Evolutionary conservation across 805 yeast species (phyloP), one percentile per base, ranked within the genome.

Genomic region (Wickerhamomyces xylosicus): DNA sequence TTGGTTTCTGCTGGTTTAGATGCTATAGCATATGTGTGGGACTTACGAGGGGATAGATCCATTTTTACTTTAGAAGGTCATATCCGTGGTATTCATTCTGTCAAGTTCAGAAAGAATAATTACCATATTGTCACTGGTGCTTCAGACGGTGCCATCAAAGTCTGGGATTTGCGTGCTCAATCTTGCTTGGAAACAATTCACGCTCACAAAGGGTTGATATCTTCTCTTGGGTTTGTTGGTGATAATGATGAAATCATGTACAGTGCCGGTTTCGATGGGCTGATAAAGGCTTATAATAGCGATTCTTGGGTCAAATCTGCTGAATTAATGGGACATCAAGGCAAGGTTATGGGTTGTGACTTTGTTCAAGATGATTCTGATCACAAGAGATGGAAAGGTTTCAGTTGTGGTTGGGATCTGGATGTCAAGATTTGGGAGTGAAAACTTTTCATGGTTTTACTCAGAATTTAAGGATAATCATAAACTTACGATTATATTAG

Each of bases 121-220:
- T 69, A 69, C 47, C 79, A 79, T 37, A 49, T 86, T 3, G 87
- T 87, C 3, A 79, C 90, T 0, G 97, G 89, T 3, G 77, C 94
- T 41, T 90, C 82, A 0, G 97, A 90, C 59, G 77, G 86, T 22
- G 61, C 76, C 2, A 69, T 86, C 9, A 81, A 82, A 49, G 67
- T 89, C 2, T 90, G 97, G 97, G 98, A 90, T 61, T 38, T 90
- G 29, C 66, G 98, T 64, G 40, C 66, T 64, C 6, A 56, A 67
- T 16, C 56, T 54, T 3, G 37, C 52, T 6, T 62, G 57, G 25
- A 21, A 25, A 62, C 79, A 0, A 72, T 90, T 4, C 78, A 86
- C 5, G 87, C 90, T 0, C 97, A 90, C 58, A 72, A 69, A 2
- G 82, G 72, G 50, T 54, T 86, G 19, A 76, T 89, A 0, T 76